phyloP scores from a whole-genome alignment of 148 eudicot species.

The Spergularia marina region DNA sequence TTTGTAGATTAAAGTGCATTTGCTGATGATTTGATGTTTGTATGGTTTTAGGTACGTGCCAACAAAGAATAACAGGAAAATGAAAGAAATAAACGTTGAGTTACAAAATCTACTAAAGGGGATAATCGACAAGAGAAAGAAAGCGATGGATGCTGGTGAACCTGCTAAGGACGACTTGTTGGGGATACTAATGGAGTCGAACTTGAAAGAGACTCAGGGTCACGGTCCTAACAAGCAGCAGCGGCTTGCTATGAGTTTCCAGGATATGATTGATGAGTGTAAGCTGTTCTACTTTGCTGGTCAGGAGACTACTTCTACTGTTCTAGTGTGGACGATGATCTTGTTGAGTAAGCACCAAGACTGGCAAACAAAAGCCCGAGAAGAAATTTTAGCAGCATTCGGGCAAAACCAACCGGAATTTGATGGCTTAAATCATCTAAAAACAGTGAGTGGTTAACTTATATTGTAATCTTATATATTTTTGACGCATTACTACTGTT shows the following conservation, averaged over 20 bases:
- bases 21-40: not conserved
- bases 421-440: slow-evolving; percentile 35
- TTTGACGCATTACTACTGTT: no score
- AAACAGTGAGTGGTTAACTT: slow-evolving; percentile 23
- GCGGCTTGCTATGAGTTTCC: slow-evolving; percentile 21
- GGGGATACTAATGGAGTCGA: slow-evolving; percentile 36
- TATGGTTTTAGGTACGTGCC: slow-evolving; percentile 25
- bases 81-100: slow-evolving; percentile 15
- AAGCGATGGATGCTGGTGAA: slow-evolving; percentile 35
- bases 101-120: slow-evolving; percentile 20
- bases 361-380: slow-evolving; percentile 37
- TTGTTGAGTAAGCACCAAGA: slow-evolving; percentile 36
- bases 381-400: slow-evolving; percentile 32
- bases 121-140: slow-evolving; percentile 29
- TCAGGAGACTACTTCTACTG: slow-evolving; percentile 37
- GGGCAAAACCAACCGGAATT: slow-evolving; percentile 34
- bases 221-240: slow-evolving; percentile 17
- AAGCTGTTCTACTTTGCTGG: slow-evolving; percentile 47
- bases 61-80: slow-evolving; percentile 30
- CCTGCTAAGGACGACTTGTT: slow-evolving; percentile 26
- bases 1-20: not conserved
- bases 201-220: slow-evolving; percentile 13
- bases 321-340: slow-evolving; percentile 41
- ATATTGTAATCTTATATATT: no score
- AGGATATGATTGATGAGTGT: slow-evolving; percentile 38